Evolutionary conservation across 1,139 yeast genomes (phyloP), one percentile per base, ranked within the genome.

Genomic region (Suhomyces ambrosiae): DNA sequence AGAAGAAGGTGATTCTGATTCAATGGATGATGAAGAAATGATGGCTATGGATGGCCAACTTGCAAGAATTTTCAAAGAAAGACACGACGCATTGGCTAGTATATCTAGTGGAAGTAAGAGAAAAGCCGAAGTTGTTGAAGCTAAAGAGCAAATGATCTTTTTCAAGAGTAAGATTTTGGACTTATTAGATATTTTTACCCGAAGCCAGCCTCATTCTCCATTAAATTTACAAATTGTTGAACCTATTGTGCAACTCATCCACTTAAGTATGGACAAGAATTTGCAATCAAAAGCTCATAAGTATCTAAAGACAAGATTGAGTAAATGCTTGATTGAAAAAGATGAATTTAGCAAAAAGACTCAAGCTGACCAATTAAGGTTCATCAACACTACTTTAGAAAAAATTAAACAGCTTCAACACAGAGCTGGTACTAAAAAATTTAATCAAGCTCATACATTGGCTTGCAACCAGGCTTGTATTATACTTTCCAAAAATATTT

Each of bases 1-100:
- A 16, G 27, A 24, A 6, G 27, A 24, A 12, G 27, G 12, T 11
- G 86, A 80, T 40, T 87, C 85, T 9, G 95, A 86, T 45, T 79
- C 89, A 2, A 86, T 88, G 95, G 94, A 92, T 49, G 99, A 92
- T 58, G 97, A 90, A 50, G 90, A 89, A 59, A 92, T 92, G 99
- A 80, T 90, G 82, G 95, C 92, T 11, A 77, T 92, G 56, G 98
- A 92, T 58, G 88, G 75, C 18, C 94, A 88, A 44, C 68, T 92
- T 23, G 79, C 96, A 0, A 77, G 76, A 38, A 92, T 92, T 41
- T 92, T 92, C 71, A 80, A 84, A 51, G 92, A 89, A 52, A 78
- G 94, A 54, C 79, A 80, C 49, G 79, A 76, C 41, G 83, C 86
- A 0, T 58, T 85, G 37, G 61, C 74, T 9, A 61, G 60, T 23